phyloP scores from a whole-genome alignment of 1,139 yeast species.

The Geotrichum citri-aurantii region DNA sequence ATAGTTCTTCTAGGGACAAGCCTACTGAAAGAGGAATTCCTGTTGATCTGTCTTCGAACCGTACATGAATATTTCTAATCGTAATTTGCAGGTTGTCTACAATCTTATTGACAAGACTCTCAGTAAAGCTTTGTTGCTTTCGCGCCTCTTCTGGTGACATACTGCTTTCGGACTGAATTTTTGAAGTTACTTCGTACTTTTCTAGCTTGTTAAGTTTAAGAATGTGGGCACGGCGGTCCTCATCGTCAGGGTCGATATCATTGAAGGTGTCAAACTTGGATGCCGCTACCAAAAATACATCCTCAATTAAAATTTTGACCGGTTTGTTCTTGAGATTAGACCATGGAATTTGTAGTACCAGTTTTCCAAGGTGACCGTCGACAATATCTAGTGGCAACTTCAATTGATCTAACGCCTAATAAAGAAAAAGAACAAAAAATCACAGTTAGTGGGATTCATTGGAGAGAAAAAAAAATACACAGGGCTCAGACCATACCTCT shows the following conservation, averaged over 20 bases:
- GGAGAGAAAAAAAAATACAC: neutral
- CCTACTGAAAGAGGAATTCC: slow-evolving; percentile 75
- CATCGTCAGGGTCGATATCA: slow-evolving; percentile 59
- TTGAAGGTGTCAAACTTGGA: slow-evolving; percentile 50
- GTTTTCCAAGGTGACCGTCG: slow-evolving; percentile 84
- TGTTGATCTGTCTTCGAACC: slow-evolving; percentile 49
- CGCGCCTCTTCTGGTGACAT: slow-evolving; percentile 45
- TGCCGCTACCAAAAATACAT: slow-evolving; percentile 73
- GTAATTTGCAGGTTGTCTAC: slow-evolving; percentile 89
- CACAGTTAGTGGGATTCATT: neutral
- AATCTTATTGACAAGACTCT: slow-evolving; percentile 78
- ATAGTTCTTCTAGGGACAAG: slow-evolving; percentile 69
- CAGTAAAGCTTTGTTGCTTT: slow-evolving; percentile 74
- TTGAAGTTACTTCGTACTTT: slow-evolving; percentile 2
- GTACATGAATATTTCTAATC: slow-evolving; percentile 82
- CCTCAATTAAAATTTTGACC: slow-evolving; percentile 81
- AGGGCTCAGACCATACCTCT: slow-evolving; percentile 36
- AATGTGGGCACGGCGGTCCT: slow-evolving; percentile 54
- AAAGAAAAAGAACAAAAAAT: neutral
- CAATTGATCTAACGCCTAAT: slow-evolving; percentile 70
- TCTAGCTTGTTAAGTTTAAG: slow-evolving; percentile 58
- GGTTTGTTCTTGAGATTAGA: slow-evolving; percentile 89
- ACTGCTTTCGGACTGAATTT: slow-evolving; percentile 45
- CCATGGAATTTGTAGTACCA: slow-evolving; percentile 94
- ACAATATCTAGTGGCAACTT: slow-evolving; percentile 79